A percentile compares a stretch with the other conserved stretches of the same genome.
Conservation (phyloP, 2,329 filamentous ascomycete genomes). For the Didymella pinodella region DNA sequence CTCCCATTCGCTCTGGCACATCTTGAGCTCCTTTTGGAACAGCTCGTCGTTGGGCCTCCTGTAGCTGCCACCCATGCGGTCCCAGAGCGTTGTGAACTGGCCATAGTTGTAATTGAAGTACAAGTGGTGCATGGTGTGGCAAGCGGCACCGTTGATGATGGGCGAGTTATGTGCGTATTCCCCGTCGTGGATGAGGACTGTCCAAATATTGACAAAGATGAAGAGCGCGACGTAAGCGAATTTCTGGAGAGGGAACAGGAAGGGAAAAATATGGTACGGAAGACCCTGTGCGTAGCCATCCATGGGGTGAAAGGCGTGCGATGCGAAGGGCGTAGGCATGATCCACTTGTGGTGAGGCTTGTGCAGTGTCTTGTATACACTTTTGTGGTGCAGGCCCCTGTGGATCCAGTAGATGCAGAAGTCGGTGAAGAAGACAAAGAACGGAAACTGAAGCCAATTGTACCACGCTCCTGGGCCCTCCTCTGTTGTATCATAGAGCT, state of each 20-base stretch:
- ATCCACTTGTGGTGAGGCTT: constrained; percentile 99
- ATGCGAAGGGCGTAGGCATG: constrained; percentile 93
- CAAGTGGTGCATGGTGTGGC: constrained; percentile 88
- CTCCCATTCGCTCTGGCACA: constrained; percentile 81
- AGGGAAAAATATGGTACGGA: constrained; percentile 92
- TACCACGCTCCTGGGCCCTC: constrained; percentile 82
- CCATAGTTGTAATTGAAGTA: constrained; percentile 81
- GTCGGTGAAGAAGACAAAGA: constrained; percentile 90
- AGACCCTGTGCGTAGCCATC: constrained; percentile 89
- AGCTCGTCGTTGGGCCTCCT: constrained; percentile 84
- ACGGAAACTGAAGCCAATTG: constrained; percentile 81
- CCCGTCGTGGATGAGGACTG: constrained; percentile 93
- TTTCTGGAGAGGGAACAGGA: constrained; percentile 92
- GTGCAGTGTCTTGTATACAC: constrained; percentile 86
- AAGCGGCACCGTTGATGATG: constrained; percentile 93
- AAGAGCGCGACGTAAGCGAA: constrained; percentile 86
- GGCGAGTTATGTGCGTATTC: constrained; percentile 91
- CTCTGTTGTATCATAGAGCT: constrained; percentile 81
- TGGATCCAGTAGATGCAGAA: constrained; percentile 92
- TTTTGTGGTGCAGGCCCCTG: constrained; percentile 80
- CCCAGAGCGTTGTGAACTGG: constrained; percentile 92
- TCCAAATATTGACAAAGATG: constrained; percentile 95
- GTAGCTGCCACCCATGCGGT: constrained; percentile 86
- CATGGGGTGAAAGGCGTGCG: constrained; percentile 92
- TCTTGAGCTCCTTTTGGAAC: constrained; percentile 85